Evolutionary conservation across 1,284 basidiomycete genomes (phyloP), one percentile per base, ranked within the genome.

Genomic region (Ustilago trichophora): DNA sequence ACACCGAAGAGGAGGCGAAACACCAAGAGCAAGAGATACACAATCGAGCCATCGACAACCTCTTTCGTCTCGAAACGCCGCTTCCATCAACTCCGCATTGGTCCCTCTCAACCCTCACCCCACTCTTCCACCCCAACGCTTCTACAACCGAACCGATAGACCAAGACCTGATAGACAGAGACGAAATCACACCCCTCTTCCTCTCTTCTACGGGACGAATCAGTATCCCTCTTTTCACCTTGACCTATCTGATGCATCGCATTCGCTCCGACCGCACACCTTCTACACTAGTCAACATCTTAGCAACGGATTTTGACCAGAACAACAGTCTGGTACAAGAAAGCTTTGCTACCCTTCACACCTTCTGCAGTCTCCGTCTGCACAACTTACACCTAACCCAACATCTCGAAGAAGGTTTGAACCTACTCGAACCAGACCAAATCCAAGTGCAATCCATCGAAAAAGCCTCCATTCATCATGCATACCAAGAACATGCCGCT

Each of bases 151-250:
- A 29, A 19, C 3, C 25, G 16, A 24, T 48, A n/a, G 66, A 69
- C 24, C 25, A 55, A 34, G 58, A 69, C 13, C 29, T 64, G 6
- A 27, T 53, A 9, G 55, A 64, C 8, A 33, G 55, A 18, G 66
- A 69, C 22, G 13, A 25, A 11, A 34, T 56, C 16, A 51, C 59
- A 7, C 66, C 66, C 6, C 60, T 69, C 9, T 64, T 64, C 32
- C 4, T 55, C 52, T 33, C 41, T 12, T n/a, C 47, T 13, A 44
- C 34, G 2, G 66, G 59, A 3, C 59, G 35, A 27, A 52, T 26
- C 13, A 69, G 66, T 29, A 12, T 21, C 8, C 31, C 36, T 5
- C 59, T 69, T 21, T 55, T 58, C 25, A 15, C 40, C 2, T 42
- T 64, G 6, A 45, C 34, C 6, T 26, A 44, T 9, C 59, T 69